These are phyloP conservation scores for Penicillium longicatenatum DNA, from an alignment of 495 filamentous ascomycete species.

Conservation along the genomic window DNA sequence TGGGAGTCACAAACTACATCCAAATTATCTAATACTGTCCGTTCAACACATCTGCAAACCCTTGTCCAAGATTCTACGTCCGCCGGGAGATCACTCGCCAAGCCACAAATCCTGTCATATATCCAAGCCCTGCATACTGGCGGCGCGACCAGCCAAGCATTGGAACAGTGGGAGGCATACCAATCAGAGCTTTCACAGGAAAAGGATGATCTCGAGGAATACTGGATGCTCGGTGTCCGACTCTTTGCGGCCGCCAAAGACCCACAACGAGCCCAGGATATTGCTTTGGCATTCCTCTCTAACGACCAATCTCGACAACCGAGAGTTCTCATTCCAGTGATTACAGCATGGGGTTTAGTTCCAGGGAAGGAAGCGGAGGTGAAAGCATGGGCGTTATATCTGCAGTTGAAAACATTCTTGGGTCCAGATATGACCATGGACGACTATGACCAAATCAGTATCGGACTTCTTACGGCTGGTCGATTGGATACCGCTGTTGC, in stretches of 20 bases:
- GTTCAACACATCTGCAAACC: conserved; percentile 59
- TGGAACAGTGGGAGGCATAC: conserved; percentile 65
- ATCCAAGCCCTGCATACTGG: conserved; percentile 65
- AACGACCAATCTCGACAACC: conserved; percentile 52
- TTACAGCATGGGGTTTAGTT: conserved; percentile 43
- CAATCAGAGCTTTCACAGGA: conserved; percentile 53
- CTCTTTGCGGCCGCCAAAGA: conserved; percentile 64
- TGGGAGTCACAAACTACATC: conserved; percentile 50
- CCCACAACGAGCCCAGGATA: conserved; percentile 62
- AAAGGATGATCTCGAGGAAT: conserved; percentile 53
- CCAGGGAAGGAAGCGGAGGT: conserved; percentile 43
- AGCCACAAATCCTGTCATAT: conserved; percentile 61
- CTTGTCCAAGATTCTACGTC: conserved; percentile 64
- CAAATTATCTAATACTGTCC: conserved; percentile 38
- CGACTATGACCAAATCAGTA: conserved; percentile 72
- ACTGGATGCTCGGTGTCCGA: conserved; percentile 69
- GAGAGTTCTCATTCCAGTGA: conserved; percentile 68
- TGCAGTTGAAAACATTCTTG: conserved; percentile 59
- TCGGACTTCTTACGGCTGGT: conserved; percentile 60
- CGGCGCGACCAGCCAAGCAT: conserved; percentile 59
- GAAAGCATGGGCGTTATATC: conserved; percentile 69
- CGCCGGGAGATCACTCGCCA: conserved; percentile 51
- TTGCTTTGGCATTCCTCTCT: conserved; percentile 59
- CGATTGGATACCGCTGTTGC: conserved; percentile 64
- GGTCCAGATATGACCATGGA: conserved; percentile 66